Evolutionary conservation across 1,284 basidiomycete genomes (phyloP), one percentile per base, ranked within the genome.

Genomic region (Rhodotorula sp.): DNA sequence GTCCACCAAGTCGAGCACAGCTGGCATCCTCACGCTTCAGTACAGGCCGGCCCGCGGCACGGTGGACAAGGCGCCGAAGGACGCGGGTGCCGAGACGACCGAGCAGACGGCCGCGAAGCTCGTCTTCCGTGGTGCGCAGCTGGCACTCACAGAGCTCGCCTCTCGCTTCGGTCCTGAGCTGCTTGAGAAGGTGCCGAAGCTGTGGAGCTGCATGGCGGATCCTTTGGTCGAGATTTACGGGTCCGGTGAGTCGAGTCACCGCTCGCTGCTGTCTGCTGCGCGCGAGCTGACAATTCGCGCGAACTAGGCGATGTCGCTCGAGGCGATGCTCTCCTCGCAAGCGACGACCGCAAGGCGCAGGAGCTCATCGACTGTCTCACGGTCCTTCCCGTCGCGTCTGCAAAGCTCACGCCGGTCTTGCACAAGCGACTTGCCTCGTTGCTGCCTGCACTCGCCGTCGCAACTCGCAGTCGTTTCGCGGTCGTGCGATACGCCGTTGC

Each of bases 311-410:
- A 79, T 47, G 80, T 70, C 17, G 55, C 29, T 30, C 60, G 56
- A 44, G 76, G 73, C 85, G 57, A 89, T 91, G 73, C 85, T 24
- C 59, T 57, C 20, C 70, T 70, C 39, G 62, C 61, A 13, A 56
- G 32, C 34, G 70, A 72, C 32, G 74, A 83, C 70, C 77, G 78
- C 36, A 74, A 76, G 4, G 95, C 94, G 0, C 96, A 99, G 81
- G 90, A 93, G 77, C 86, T 98, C 36, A 89, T 99, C 69, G 96
- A 99, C 81, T 90, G 90, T 4, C 84, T 98, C 62, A 94, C 94
- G 62, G 90, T 96, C 47, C 83, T 99, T 19, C 90, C 92, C 73
- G 89, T 90, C 27, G 85, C 93, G 55, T 86, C 89, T 8, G 89
- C 90, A 0, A 86, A 89, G 29, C 84, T 99, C 57, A 87, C 93